Evolutionary conservation across 1,284 basidiomycete species (phyloP).

Genomic region (Cutaneotrichosporon sp.): DNA sequence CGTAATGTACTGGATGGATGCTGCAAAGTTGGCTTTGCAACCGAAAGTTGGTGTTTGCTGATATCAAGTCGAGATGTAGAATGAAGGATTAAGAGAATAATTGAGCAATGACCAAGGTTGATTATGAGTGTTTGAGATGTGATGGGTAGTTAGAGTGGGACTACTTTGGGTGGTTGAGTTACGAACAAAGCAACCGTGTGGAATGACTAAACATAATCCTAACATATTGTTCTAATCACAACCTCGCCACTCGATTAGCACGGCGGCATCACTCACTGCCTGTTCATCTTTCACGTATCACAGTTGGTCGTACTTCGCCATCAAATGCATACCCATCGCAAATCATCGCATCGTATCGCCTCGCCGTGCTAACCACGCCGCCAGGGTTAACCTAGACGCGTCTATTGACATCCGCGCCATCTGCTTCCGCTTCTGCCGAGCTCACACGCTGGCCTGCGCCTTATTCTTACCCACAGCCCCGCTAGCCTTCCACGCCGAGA

Average conservation of each 20-base stretch:
- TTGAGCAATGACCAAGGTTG: neutral
- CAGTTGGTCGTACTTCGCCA: neutral
- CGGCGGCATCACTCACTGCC: no score
- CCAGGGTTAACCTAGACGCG: neutral
- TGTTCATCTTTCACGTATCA: neutral
- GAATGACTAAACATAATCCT: neutral
- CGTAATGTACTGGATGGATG: neutral
- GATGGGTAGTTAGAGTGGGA: neutral
- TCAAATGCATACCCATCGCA: conserved; percentile 3
- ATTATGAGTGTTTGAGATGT: neutral
- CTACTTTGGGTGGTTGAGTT: neutral
- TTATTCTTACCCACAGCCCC: conserved; percentile 47
- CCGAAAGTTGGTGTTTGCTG: neutral
- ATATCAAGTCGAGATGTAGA: neutral
- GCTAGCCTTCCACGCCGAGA: conserved; percentile 76
- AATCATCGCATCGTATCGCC: neutral
- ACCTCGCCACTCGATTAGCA: neutral
- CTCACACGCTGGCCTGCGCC: conserved; percentile 5
- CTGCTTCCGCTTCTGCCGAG: neutral
- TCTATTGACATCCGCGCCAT: neutral
- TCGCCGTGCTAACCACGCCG: no score
- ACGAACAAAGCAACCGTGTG: neutral
- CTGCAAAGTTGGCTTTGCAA: neutral
- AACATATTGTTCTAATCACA: neutral
- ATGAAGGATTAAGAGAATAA: neutral